phyloP scores from a whole-genome alignment of 2,329 filamentous ascomycete species.

The Stachybotrys chartarum region DNA sequence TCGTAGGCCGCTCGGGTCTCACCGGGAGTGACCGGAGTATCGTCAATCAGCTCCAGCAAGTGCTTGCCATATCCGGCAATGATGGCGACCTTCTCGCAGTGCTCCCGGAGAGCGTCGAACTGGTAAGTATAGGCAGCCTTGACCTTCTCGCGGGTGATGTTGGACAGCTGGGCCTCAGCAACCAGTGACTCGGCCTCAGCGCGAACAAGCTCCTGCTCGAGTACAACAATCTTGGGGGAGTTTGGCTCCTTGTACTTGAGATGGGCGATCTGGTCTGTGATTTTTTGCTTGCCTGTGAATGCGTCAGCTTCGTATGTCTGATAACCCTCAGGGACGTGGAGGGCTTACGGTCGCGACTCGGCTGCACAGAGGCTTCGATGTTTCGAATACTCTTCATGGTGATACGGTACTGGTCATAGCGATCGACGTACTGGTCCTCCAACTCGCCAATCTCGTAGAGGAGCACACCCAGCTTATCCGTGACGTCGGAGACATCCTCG shows the following conservation, averaged over 20 bases:
- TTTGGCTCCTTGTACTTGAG: slow-evolving; percentile 99
- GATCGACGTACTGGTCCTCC: slow-evolving; percentile 96
- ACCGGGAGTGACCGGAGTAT: slow-evolving; percentile 92
- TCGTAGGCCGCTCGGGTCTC: slow-evolving; percentile 96
- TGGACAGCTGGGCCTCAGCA: slow-evolving; percentile 94
- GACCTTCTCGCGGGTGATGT: slow-evolving; percentile 98
- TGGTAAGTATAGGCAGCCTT: slow-evolving; percentile 98
- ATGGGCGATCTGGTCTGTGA: slow-evolving; percentile 96
- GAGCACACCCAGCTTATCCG: slow-evolving; percentile 95
- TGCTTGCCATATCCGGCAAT: slow-evolving; percentile 98
- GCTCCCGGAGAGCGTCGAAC: slow-evolving; percentile 94
- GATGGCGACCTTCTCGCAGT: slow-evolving; percentile 96
- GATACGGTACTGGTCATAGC: slow-evolving; percentile 97
- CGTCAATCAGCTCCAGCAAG: slow-evolving; percentile 91
- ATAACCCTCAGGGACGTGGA: no score
- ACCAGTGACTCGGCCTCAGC: slow-evolving; percentile 98
- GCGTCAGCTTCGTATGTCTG: no score
- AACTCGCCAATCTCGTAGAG: slow-evolving; percentile 98
- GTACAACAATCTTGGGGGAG: slow-evolving; percentile 92
- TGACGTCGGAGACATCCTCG: slow-evolving; percentile 97
- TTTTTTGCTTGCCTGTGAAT: slow-evolving; percentile 85
- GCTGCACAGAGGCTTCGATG: slow-evolving; percentile 97
- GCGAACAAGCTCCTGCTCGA: slow-evolving; percentile 97
- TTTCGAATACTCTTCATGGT: slow-evolving; percentile 99
- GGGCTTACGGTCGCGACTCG: slow-evolving; percentile 83